These are phyloP conservation scores for Fusarium setosum DNA, from an alignment of 2,329 filamentous ascomycete genomes.

Conservation along the genomic window DNA sequence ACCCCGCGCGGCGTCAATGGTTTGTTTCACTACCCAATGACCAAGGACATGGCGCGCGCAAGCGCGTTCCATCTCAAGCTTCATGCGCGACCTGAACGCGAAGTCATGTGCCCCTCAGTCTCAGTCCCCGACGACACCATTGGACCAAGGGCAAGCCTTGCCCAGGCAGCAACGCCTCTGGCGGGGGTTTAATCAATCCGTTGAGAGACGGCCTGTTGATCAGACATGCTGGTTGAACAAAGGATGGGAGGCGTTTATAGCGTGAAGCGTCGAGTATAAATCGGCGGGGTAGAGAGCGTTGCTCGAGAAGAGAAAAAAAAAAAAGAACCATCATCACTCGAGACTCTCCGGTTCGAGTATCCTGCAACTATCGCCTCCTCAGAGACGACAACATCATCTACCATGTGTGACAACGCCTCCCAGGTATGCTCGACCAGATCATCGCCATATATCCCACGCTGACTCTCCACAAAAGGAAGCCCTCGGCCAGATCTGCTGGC, in stretches of 20 bases:
- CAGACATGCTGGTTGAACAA: neutral
- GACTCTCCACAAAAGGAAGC: slow-evolving; percentile 23
- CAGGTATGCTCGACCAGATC: slow-evolving; percentile 23
- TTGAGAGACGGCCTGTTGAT: neutral
- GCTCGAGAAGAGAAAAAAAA: neutral
- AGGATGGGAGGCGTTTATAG: neutral
- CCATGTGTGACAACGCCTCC: slow-evolving; percentile 17
- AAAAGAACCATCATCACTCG: no score
- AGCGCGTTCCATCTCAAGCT: slow-evolving; percentile 17
- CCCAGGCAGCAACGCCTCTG: slow-evolving; percentile 38
- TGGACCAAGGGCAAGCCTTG: slow-evolving; percentile 32
- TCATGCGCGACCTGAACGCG: slow-evolving; percentile 33
- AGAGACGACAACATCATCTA: neutral
- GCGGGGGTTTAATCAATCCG: neutral
- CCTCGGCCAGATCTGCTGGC: slow-evolving; percentile 52
- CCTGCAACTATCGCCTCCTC: no score
- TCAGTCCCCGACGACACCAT: slow-evolving; percentile 11
- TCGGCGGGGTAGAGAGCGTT: neutral
- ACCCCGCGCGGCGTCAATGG: slow-evolving; percentile 4
- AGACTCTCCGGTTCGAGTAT: neutral
- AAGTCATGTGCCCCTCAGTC: slow-evolving; percentile 39
- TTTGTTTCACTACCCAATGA: slow-evolving; percentile 29
- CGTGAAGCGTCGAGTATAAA: slow-evolving; percentile 28
- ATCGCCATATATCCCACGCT: neutral
- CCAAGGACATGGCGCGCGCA: slow-evolving; percentile 25